Evolutionary conservation across 768 basidiomycete species (phyloP), one percentile per base, ranked within the genome.

Genomic region (Tulasnella sp.): DNA sequence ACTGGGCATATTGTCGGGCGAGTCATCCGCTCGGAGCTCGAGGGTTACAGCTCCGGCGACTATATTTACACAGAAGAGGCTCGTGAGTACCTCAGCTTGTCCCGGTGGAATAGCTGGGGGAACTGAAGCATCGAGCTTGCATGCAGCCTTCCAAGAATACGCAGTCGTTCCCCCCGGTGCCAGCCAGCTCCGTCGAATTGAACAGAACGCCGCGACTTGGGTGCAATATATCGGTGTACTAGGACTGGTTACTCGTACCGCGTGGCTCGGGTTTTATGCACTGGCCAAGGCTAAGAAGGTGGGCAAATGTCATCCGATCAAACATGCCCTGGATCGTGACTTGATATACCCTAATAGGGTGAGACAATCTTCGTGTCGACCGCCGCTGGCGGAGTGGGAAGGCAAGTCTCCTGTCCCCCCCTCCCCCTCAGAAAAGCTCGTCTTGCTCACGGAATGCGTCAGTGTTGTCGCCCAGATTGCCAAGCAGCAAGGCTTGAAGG

Each of bases 341-440:
- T 9, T 69, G 18, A 69, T 31, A 0, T 2, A 34, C 16, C 41
- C 48, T 28, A 41, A 3, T 22, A 88, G 86, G 90, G 90, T 7
- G 89, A 91, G 81, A 86, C 86, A 0, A 88, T 86, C n/a, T 91
- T 90, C 81, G 87, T 92, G 22, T 86, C 86, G 1, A 86, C 89
- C 5, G 90, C 87, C 0, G 86, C 87, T 6, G 89, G 89, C 81
- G 72, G 91, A 18, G 92, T 94, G 37, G 93, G 93, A 82, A 90
- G 90, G 90, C 91, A 83, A 69, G 90, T 28, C 0, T 9, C 34
- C 37, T 69, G 46, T 28, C 79, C 37, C 37, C 37, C 37, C 37
- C 37, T 6, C 6, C 37, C 6, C 6, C 37, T 6, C 2, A 37
- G 6, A 37, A 37, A 6, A 89, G 37, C 34, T 11, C 7, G 42